Base-by-base conservation (phyloP, 805 yeast genomes). In the Citeromyces nyonsensis region DNA sequence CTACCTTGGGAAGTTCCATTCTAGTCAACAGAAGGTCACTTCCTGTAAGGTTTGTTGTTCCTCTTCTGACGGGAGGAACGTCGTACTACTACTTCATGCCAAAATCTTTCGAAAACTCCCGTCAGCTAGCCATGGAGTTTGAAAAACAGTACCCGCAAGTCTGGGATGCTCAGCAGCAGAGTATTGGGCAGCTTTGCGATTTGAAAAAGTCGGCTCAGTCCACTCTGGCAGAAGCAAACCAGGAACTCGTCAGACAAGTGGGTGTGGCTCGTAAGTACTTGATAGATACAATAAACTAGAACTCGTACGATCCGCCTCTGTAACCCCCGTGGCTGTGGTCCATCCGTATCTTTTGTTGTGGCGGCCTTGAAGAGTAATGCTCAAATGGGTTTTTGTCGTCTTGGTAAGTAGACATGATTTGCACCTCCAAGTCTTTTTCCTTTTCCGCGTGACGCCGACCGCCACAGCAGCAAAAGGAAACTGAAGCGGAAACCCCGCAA, bases 1-100 rank as follows among this genome's bases (percentile, higher is more conserved):
- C 65, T 5, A 51, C 74, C 4, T 61, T 75, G 38, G 44, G 70
- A 2, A 78, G 79, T 9, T 69, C 79, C 3, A 66, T 75, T 35
- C 38, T 69, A 24, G 68, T 59, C 10, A 58, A 61, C 36, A 63
- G 57, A 38, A 58, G 67, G 40, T 43, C 63, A 1, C 47, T 71
- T 7, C 69, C 70, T 1, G 25, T 63, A 5, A 59, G 82, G 40
- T 66, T 71, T 38, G 24, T 63, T 4, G 51, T 69, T 4, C 81
- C 82, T 2, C 32, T 66, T 10, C 32, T 58, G 0, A 60, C 71
- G 39, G 79, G 75, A 24, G 47, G 59, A 10, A 56, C 56, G 11
- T 56, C 62, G 5, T 63, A 66, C 45, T 48, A 44, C 24, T 43
- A 50, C 15, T 57, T 60, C 47, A 61, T 73, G 64, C 83, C 83